Percentiles rank a stretch among this genome's conserved stretches.
Conservation (phyloP, 2,329 filamentous ascomycete species). For the Fusarium verticillioides region DNA sequence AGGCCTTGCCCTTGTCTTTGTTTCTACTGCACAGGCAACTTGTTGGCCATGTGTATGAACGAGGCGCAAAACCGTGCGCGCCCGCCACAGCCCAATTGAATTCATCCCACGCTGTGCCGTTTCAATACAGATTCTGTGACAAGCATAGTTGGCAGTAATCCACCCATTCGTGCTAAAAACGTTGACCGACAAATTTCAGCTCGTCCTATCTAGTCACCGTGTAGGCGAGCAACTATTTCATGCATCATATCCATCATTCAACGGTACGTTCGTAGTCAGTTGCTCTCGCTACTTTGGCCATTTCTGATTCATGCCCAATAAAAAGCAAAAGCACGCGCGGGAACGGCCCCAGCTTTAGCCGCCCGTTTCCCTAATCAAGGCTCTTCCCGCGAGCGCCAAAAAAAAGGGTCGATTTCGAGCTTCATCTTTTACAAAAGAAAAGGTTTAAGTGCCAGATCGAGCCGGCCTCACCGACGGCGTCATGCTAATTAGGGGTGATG, state of each 20-base stretch:
- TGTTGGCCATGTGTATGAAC: neutral
- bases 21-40: neutral
- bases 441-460: neutral
- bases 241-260: neutral
- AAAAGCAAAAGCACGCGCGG: slow-evolving; percentile 30
- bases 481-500: slow-evolving; percentile 4
- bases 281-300: neutral
- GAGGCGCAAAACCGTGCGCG: slow-evolving; percentile 18
- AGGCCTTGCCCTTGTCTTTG: neutral
- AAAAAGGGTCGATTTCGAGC: neutral
- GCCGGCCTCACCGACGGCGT: neutral
- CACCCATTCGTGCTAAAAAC: neutral
- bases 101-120: slow-evolving; percentile 25
- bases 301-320: slow-evolving; percentile 9
- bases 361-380: slow-evolving; percentile 22
- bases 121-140: slow-evolving; percentile 13
- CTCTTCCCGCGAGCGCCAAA: slow-evolving; percentile 13
- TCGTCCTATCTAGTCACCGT: neutral
- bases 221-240: neutral
- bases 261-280: neutral
- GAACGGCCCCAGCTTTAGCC: slow-evolving; percentile 39
- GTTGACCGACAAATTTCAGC: slow-evolving; percentile 14
- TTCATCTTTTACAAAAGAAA: neutral
- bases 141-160: neutral
- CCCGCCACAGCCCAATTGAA: slow-evolving; percentile 4